Conservation (phyloP, 352 stramenopile genomes). For the Pythium volutum region DNA sequence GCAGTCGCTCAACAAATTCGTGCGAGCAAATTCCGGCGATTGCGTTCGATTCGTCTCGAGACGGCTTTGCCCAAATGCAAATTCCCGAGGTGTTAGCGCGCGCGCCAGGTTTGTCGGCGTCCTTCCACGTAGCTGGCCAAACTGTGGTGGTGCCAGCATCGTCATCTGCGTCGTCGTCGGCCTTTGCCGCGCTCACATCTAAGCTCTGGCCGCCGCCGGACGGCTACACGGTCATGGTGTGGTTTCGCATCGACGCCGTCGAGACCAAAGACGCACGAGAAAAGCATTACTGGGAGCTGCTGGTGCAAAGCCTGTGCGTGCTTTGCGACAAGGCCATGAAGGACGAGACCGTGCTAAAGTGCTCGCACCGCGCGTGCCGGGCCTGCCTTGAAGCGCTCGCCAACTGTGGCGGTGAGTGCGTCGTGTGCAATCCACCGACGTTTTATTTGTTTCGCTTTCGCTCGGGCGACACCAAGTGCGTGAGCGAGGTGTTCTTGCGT, state of each 20-base stretch:
- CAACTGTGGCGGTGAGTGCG: constrained; percentile 55
- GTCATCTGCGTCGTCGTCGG: constrained; percentile 14
- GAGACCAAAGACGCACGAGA: constrained; percentile 66
- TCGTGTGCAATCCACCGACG: constrained; percentile 69
- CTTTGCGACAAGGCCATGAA: constrained; percentile 43
- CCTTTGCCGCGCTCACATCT: constrained; percentile 34
- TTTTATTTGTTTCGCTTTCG: constrained; percentile 75
- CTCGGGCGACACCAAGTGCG: constrained; percentile 62
- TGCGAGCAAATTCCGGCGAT: constrained; percentile 24
- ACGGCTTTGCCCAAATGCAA: constrained; percentile 67
- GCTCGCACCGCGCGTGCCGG: constrained; percentile 57
- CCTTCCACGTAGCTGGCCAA: constrained; percentile 2
- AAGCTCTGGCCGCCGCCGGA: constrained; percentile 65
- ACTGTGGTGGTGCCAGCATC: constrained; percentile 5
- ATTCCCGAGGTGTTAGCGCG: constrained; percentile 56
- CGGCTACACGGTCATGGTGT: constrained; percentile 60
- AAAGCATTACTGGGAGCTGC: constrained; percentile 52
- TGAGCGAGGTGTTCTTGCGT: constrained; percentile 66
- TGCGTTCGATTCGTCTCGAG: constrained; percentile 45
- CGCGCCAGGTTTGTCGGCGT: constrained; percentile 5
- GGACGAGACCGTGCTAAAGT: constrained; percentile 63
- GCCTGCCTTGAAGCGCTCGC: constrained; percentile 54
- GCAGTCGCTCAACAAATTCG: background rate
- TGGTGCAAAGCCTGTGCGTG: constrained; percentile 57
- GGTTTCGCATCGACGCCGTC: constrained; percentile 56